Base-by-base conservation (phyloP, 768 basidiomycete genomes). In the Trichaptum fuscoviolaceum region DNA sequence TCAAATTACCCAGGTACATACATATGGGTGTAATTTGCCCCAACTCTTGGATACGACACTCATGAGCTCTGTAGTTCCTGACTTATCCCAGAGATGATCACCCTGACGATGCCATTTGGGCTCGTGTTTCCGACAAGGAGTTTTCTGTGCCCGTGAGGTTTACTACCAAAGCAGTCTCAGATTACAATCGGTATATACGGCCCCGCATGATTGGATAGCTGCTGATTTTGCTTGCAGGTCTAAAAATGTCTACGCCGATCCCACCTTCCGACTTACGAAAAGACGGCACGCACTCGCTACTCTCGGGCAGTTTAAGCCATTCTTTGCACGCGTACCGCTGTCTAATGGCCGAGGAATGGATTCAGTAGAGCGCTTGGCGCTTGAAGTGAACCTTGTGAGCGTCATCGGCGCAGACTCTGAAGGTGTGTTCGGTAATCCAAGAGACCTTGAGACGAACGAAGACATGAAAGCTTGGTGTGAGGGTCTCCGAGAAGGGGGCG, bases 41-140 rank as follows among this genome's bases (percentile, higher is more conserved):
- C 42, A 34, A 30, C 30, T 30, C 30, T 17, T 63, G 57, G 27
- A n/a, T 3, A 30, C 8, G 30, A 3, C 8, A 30, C 30, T 8
- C 30, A 6, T 57, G 17, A 25, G 23, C 42, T 57, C 67, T 68
- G 58, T n/a, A 91, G 89, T 85, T 89, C 69, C 74, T 90, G 26
- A 86, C 86, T 7, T 84, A 78, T 68, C 80, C 75, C 23, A 70
- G 72, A 6, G 72, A 80, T 36, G 78, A 81, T 58, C 77, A 79
- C n/a, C 59, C 59, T 12, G 30, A 61, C 59, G 59, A 61, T 61
- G 73, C 74, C 23, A 71, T 90, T 20, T 92, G 90, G 90, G 89
- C 84, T 0, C 75, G 77, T 59, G 73, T 87, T 17, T 90, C 89
- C 1, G 90, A 92, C 74, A 86, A 83, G 71, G 67, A 76, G 1